Evolutionary conservation across 345 rosid genomes (phyloP), one percentile per base, ranked within the genome.

Genomic region (Sonneratia alba): DNA sequence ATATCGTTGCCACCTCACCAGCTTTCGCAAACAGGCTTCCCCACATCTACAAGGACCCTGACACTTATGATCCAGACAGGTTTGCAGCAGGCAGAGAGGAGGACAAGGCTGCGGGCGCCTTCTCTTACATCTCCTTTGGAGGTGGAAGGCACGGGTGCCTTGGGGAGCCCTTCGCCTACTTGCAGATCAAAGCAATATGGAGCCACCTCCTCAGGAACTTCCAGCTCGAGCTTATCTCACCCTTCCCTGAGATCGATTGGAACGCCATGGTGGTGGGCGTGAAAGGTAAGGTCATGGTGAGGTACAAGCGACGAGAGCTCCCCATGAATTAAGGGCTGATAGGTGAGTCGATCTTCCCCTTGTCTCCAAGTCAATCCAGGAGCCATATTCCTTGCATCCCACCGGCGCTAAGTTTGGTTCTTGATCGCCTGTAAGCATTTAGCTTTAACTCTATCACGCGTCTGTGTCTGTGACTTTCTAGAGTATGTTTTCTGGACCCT

Each of bases 261-360:
- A 95, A 92, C 40, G 98, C 99, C 2, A 95, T 95, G 99, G 99
- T 95, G 22, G 99, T 95, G 48, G 98, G 99, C 15, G 99, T 95
- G 34, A 95, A 95, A 81, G 99, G 91, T 64, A 87, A 84, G 70
- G 97, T 95, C 73, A 92, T 95, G 99, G 99, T 90, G 73, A 88
- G 87, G 47, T 92, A 87, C 85, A 90, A 90, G 87, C 71, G 91
- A 3, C 82, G 87, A 43, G 78, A 79, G 70, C 88, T 82, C 69
- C 74, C 79, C 32, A 78, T 73, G 75, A 68, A 80, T 69, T 74
- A 76, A 51, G 59, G 34, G 24, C 66, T 34, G 14, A 3, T 22
- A 61, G 4, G 34, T 11, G 24, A 61, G 45, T 24, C 34, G 36
- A 10, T 22, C 8, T 8, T 19, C 18, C 15, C 22, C 59, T 18